Evolutionary conservation across 768 basidiomycete species (phyloP).

Genomic region (Russula brevipes): DNA sequence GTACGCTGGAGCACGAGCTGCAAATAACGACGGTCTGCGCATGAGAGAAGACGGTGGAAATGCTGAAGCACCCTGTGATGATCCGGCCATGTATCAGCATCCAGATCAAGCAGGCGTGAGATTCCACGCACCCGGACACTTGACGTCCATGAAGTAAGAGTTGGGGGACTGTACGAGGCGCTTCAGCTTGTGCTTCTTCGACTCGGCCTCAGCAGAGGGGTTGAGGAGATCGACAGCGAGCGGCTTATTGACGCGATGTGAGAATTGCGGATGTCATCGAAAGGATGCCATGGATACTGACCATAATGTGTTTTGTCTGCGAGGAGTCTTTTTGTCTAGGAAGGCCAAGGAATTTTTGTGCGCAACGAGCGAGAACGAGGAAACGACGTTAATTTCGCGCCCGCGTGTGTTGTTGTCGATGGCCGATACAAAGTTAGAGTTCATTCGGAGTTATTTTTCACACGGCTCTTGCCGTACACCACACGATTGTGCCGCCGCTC

Average conservation of each 20-base stretch:
- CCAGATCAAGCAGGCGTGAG: slow-evolving; percentile 21
- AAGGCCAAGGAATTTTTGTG: slow-evolving; percentile 11
- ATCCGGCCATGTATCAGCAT: neutral
- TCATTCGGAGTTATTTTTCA: slow-evolving; percentile 11
- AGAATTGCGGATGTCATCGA: neutral
- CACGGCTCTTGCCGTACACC: slow-evolving; percentile 2
- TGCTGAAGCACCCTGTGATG: slow-evolving; percentile 82
- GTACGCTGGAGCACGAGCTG: slow-evolving; percentile 83
- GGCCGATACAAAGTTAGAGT: slow-evolving; percentile 23
- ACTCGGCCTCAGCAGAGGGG: slow-evolving; percentile 83
- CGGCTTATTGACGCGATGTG: slow-evolving; percentile 48
- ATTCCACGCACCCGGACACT: slow-evolving; percentile 78
- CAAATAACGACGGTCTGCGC: slow-evolving; percentile 97
- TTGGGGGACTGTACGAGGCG: slow-evolving; percentile 97
- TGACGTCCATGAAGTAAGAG: slow-evolving; percentile 99
- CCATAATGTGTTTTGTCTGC: slow-evolving; percentile 17
- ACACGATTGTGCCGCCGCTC: no score
- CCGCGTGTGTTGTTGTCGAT: slow-evolving; percentile 8
- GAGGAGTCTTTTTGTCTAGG: slow-evolving; percentile 2
- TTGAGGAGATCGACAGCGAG: slow-evolving; percentile 98
- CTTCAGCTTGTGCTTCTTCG: slow-evolving; percentile 96
- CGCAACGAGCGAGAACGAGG: neutral
- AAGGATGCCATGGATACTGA: slow-evolving; percentile 2
- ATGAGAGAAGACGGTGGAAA: slow-evolving; percentile 98
- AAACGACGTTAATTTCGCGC: neutral